Conservation (phyloP, 73 alveolate species). For the Paramecium sonneborni region DNA sequence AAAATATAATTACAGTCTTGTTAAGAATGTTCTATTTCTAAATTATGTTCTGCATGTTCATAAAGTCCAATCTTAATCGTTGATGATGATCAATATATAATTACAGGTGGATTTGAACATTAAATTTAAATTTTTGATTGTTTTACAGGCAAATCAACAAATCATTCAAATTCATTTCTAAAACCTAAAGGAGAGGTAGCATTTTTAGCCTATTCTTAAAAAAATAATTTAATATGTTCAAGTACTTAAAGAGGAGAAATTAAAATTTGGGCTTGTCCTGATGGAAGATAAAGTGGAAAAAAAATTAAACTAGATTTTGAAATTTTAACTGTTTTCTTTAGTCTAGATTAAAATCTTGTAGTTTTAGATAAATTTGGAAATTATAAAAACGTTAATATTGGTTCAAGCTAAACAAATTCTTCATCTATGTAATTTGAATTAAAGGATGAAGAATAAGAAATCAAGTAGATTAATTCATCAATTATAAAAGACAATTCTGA, state of each 20-base stretch:
- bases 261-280: not conserved
- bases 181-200: not conserved
- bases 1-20: not conserved
- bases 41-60: not conserved
- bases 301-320: not conserved
- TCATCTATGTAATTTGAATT: not conserved
- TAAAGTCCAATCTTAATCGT: not conserved
- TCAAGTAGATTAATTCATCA: not conserved
- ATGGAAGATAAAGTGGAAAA: not conserved
- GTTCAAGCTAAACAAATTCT: not conserved
- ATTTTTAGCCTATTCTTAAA: not conserved
- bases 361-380: not conserved
- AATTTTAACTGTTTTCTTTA: not conserved
- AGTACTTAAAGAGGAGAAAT: not conserved
- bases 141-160: not conserved
- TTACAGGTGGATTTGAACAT: not conserved
- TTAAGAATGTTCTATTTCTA: not conserved
- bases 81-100: not conserved
- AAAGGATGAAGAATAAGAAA: not conserved
- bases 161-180: not conserved
- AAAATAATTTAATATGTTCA: not conserved
- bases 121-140: not conserved
- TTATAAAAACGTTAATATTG: not conserved
- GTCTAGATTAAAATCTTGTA: not conserved
- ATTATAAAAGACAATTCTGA: not conserved